Percentiles rank a stretch among this genome's conserved stretches.
Conservation (phyloP, 495 filamentous ascomycete species). For the Penicillium macrosclerotiorum region DNA sequence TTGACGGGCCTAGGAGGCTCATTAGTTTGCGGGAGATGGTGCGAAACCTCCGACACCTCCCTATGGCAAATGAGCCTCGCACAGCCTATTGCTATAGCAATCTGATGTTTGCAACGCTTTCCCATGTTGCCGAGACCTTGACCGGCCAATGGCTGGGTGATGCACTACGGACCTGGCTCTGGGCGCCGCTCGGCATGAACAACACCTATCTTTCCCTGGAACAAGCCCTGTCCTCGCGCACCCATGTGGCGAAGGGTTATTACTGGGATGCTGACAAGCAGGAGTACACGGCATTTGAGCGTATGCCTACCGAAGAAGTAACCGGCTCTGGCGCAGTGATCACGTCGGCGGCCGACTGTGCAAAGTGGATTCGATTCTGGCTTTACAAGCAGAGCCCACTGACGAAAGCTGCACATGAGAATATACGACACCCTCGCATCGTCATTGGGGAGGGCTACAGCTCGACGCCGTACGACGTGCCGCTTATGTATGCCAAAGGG, state of each 20-base stretch:
- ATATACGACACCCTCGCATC: constrained; percentile 12
- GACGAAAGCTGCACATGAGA: background rate
- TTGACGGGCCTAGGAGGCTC: background rate
- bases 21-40: constrained; percentile 26
- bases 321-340: constrained; percentile 49
- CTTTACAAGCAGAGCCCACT: constrained; percentile 13
- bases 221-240: constrained; percentile 23
- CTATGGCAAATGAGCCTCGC: constrained; percentile 37
- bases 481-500: constrained; percentile 41
- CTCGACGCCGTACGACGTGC: constrained; percentile 14
- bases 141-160: constrained; percentile 40
- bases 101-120: constrained; percentile 45
- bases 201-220: constrained; percentile 47
- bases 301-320: constrained; percentile 10
- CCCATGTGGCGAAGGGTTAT: constrained; percentile 27
- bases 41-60: constrained; percentile 41
- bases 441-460: background rate
- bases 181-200: constrained; percentile 47
- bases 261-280: constrained; percentile 10
- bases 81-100: constrained; percentile 51
- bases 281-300: background rate
- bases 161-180: constrained; percentile 39
- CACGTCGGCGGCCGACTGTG: constrained; percentile 48
- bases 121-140: constrained; percentile 34
- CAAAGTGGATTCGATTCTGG: constrained; percentile 42